Evolutionary conservation across 1,284 basidiomycete genomes (phyloP), one percentile per base, ranked within the genome.

Genomic region (Microbotryum silenes-acaulis): DNA sequence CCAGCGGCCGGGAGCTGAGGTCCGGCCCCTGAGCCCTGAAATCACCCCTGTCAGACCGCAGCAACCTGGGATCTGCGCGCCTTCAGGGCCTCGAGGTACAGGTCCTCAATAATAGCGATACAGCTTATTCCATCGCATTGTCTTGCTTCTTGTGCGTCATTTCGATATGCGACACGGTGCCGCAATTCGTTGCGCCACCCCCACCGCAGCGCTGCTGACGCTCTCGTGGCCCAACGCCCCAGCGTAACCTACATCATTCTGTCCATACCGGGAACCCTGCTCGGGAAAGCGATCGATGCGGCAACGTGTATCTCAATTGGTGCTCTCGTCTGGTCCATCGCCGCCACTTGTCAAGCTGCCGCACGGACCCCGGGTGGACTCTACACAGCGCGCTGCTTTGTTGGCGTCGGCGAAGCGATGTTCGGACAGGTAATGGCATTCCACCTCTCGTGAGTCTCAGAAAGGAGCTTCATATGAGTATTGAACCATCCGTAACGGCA

Each of bases 311-410:
- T 79, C 65, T 72, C 76, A 0, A 56, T 54, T 20, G 78, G 77
- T 8, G 75, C 76, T 0, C 27, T 77, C 25, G 72, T 75, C 56
- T 79, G 78, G 77, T 74, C 74, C 7, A 69, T 77, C 48, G 77
- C 74, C 6, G 75, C 77, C 0, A 75, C 76, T 0, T 75, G 73
- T 54, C 75, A 76, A 67, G 77, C 76, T 2, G 77, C 72, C 0
- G 66, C 70, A 0, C 49, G 49, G 27, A 75, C 75, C 64, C 74
- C 66, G 0, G 75, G 74, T 1, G 75, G 75, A 20, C 56, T 64
- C 18, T 66, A 62, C 62, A 74, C 75, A 16, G 76, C 75, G 53
- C 71, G 78, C 18, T 68, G 78, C 8, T 75, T 77, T 53, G 74
- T 78, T 55, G 78, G 78, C 57, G 47, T 77, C 8, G 76, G 77